phyloP scores from a whole-genome alignment of 768 basidiomycete species.

The Punctularia strigosozonata region DNA sequence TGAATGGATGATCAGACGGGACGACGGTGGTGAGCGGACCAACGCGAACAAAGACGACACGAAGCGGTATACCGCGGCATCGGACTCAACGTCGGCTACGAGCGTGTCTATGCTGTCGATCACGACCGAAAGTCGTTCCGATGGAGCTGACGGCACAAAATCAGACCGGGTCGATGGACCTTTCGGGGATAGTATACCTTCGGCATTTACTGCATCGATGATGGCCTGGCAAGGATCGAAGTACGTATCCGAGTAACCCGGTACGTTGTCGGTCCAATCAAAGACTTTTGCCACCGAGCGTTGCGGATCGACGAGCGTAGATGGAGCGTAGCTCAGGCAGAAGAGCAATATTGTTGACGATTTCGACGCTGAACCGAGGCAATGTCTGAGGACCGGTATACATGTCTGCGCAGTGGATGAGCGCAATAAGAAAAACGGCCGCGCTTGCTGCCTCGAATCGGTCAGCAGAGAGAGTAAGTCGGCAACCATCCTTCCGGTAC shows the following conservation, averaged over 20 bases:
- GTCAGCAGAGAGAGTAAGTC: no score
- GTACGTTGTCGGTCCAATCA: slow-evolving; percentile 39
- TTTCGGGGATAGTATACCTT: background rate
- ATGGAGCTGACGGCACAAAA: slow-evolving; percentile 27
- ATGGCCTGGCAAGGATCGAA: slow-evolving; percentile 25
- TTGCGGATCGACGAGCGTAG: slow-evolving; percentile 25
- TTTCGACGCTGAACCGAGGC: no score
- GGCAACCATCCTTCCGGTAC: no score
- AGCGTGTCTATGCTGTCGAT: slow-evolving; percentile 69
- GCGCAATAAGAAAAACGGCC: no score
- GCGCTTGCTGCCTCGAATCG: no score
- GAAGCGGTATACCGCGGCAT: slow-evolving; percentile 38
- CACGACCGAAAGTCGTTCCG: slow-evolving; percentile 45
- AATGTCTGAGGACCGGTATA: no score
- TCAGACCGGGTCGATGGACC: slow-evolving; percentile 4
- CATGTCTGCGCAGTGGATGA: no score
- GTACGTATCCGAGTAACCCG: slow-evolving; percentile 35
- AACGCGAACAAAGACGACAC: slow-evolving; percentile 34
- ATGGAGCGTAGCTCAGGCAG: slow-evolving; percentile 44
- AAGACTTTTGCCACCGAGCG: slow-evolving; percentile 23
- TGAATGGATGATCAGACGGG: slow-evolving; percentile 10
- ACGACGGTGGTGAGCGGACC: slow-evolving; percentile 29
- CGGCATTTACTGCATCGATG: slow-evolving; percentile 11
- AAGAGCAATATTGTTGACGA: no score
- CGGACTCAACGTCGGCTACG: slow-evolving; percentile 41